phyloP scores from a whole-genome alignment of 768 basidiomycete genomes.

The Podaxis sp. region DNA sequence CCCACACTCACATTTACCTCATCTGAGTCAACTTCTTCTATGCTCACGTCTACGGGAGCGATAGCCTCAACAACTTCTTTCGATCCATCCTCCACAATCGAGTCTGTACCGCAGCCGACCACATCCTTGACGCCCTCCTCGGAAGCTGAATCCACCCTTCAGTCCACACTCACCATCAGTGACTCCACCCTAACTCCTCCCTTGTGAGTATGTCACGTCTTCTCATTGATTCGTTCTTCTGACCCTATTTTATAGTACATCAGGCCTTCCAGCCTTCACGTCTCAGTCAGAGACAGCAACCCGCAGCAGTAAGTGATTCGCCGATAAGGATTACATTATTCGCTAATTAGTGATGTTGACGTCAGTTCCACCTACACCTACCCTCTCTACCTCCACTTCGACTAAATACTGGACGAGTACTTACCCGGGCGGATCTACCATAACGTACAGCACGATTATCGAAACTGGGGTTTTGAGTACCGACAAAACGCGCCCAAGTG shows the following conservation, averaged over 20 bases:
- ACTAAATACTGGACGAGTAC: conserved; percentile 18
- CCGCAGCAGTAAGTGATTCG: background rate
- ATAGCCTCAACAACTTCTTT: background rate
- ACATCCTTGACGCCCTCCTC: background rate
- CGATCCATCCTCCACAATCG: background rate
- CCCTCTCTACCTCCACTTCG: conserved; percentile 12
- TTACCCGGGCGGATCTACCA: conserved; percentile 13
- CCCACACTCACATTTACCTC: background rate
- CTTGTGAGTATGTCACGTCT: background rate
- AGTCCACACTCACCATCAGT: background rate
- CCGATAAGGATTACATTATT: background rate
- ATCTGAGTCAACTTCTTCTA: background rate
- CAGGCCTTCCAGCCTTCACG: background rate
- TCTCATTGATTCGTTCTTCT: background rate
- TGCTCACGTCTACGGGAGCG: background rate
- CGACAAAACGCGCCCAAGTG: conserved; percentile 15
- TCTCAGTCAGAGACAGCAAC: background rate
- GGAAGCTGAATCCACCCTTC: background rate
- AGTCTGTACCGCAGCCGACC: background rate
- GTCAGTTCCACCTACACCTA: background rate
- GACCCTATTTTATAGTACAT: background rate
- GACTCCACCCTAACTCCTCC: background rate
- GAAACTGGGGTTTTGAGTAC: conserved; percentile 30
- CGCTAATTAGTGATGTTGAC: background rate
- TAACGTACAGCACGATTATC: conserved; percentile 18